A percentile compares a stretch with the other conserved stretches of the same genome.
Evolutionary conservation across 2,329 filamentous ascomycete genomes (phyloP).

Genomic region (Trichoderma hamatum): DNA sequence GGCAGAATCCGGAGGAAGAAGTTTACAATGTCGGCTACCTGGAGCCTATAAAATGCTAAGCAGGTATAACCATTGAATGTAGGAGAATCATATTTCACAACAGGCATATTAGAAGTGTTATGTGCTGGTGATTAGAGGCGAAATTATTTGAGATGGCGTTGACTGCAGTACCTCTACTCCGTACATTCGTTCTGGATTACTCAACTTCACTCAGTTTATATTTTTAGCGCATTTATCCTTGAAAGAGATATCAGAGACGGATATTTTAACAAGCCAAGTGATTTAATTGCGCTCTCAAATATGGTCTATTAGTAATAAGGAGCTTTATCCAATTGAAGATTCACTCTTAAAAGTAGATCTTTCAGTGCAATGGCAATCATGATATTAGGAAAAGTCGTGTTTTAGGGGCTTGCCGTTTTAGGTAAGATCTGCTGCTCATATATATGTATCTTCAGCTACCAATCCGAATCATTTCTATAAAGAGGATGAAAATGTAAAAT

Average conservation of each 20-base stretch:
- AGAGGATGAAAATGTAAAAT: not conserved
- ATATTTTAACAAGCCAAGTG: too few species aligned
- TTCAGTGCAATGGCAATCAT: not conserved
- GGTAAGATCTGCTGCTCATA: not conserved
- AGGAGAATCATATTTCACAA: not conserved
- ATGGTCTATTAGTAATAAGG: not conserved
- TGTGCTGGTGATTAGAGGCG: too few species aligned
- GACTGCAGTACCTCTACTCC: too few species aligned
- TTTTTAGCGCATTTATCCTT: too few species aligned
- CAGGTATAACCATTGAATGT: not conserved
- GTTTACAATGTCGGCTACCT: not conserved
- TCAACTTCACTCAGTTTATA: too few species aligned
- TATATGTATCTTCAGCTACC: not conserved
- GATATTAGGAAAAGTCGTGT: too few species aligned
- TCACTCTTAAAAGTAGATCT: not conserved
- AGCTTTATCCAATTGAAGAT: not conserved
- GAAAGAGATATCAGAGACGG: too few species aligned
- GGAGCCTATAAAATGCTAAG: not conserved
- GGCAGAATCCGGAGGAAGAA: constrained; percentile 11
- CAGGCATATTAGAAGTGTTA: too few species aligned
- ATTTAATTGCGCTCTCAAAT: not conserved
- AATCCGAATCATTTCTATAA: not conserved
- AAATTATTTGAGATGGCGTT: too few species aligned
- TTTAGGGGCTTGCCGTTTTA: not conserved
- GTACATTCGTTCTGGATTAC: too few species aligned